Percentiles rank a stretch among this genome's conserved stretches.
Evolutionary conservation across 2,329 filamentous ascomycete species (phyloP).

Genomic region (Cadophora gregata): DNA sequence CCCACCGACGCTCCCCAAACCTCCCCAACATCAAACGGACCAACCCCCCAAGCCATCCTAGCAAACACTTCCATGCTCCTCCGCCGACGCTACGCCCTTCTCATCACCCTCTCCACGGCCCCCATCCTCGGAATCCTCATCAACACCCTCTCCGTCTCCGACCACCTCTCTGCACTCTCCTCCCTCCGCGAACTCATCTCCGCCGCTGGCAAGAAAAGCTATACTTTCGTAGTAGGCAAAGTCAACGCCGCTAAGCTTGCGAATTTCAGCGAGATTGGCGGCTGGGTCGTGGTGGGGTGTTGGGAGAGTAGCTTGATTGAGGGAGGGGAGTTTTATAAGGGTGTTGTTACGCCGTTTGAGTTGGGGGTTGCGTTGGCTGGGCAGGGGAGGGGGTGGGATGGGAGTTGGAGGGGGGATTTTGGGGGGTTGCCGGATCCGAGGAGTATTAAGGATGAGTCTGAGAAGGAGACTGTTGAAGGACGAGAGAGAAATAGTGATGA

Average conservation of each 20-base stretch:
- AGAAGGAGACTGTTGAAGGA: constrained; percentile 16
- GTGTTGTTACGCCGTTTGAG: constrained; percentile 95
- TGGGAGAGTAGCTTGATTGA: constrained; percentile 97
- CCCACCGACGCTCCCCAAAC: constrained; percentile 53
- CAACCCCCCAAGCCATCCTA: constrained; percentile 33
- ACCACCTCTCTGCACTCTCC: constrained; percentile 83
- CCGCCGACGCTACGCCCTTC: constrained; percentile 84
- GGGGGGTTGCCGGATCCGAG: constrained; percentile 58
- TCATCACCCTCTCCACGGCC: constrained; percentile 79
- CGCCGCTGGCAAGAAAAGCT: constrained; percentile 88
- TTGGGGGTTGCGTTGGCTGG: constrained; percentile 78
- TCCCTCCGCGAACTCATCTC: constrained; percentile 76
- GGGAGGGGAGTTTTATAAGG: constrained; percentile 84
- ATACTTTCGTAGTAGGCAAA: constrained; percentile 96
- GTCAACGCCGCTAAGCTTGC: constrained; percentile 94
- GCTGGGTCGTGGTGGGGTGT: constrained; percentile 96
- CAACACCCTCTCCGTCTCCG: constrained; percentile 90
- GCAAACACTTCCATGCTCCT: constrained; percentile 61
- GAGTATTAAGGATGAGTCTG: constrained; percentile 34
- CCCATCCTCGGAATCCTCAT: constrained; percentile 93
- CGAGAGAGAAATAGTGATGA: neutral
- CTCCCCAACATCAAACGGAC: constrained; percentile 50
- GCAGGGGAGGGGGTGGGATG: constrained; percentile 80
- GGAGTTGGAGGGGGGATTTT: constrained; percentile 88
- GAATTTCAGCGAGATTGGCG: constrained; percentile 94